Conservation (phyloP, 352 stramenopile genomes). For the Pilasporangium apinafurcum region DNA sequence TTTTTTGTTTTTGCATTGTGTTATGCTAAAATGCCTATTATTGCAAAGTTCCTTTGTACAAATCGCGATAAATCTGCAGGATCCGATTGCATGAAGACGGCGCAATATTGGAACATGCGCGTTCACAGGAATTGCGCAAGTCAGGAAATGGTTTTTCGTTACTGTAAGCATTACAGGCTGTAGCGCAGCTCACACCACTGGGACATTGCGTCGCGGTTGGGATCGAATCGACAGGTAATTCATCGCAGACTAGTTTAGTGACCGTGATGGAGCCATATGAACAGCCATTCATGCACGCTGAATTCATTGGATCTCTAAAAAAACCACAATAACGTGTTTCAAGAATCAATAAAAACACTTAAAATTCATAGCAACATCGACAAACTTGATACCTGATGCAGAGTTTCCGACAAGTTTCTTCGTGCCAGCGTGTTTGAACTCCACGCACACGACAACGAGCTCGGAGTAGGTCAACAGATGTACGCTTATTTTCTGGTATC, state of each 20-base stretch:
- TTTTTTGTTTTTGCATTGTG: too few relatives aligned
- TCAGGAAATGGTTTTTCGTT: slow-evolving; percentile 35
- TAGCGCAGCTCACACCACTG: slow-evolving; percentile 51
- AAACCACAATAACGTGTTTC: not conserved
- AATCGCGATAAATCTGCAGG: slow-evolving; percentile 58
- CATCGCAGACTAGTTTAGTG: slow-evolving; percentile 62
- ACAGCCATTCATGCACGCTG: slow-evolving; percentile 71
- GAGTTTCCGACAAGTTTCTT: slow-evolving; percentile 64
- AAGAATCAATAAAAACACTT: not conserved
- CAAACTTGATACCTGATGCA: slow-evolving; percentile 25
- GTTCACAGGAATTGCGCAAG: slow-evolving; percentile 43
- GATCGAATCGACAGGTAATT: slow-evolving; percentile 20
- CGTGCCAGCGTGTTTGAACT: slow-evolving; percentile 64
- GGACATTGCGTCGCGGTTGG: slow-evolving; percentile 30
- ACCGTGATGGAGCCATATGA: slow-evolving; percentile 66
- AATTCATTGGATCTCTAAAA: slow-evolving; percentile 44
- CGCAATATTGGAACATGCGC: slow-evolving; percentile 52
- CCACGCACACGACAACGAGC: slow-evolving; percentile 49
- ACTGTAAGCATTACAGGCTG: slow-evolving; percentile 56
- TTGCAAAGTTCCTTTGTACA: slow-evolving; percentile 27
- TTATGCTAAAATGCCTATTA: too few relatives aligned
- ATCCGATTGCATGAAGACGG: slow-evolving; percentile 53
- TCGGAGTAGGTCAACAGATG: slow-evolving; percentile 32
- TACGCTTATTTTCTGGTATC: slow-evolving; percentile 9
- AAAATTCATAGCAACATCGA: not conserved